Conservation (phyloP, 805 yeast species). For the Tanozyma kutaoensis region DNA sequence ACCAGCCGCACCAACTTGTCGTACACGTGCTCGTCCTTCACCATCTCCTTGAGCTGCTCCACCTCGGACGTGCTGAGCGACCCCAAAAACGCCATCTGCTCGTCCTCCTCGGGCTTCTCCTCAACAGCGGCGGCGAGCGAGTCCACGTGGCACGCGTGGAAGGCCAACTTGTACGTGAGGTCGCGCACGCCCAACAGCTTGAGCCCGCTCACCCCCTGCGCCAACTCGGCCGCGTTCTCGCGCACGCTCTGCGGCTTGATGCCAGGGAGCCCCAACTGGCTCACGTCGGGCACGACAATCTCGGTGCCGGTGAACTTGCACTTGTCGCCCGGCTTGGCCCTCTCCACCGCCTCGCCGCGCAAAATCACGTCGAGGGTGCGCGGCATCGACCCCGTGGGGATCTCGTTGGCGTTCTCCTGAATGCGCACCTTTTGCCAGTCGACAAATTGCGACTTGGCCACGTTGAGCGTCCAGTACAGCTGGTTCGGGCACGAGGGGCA, state of each 20-base stretch:
- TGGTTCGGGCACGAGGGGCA: slow-evolving; percentile 88
- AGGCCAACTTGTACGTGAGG: slow-evolving; percentile 81
- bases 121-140: slow-evolving; percentile 23
- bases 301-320: slow-evolving; percentile 90
- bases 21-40: slow-evolving; percentile 75
- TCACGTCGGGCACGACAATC: slow-evolving; percentile 87
- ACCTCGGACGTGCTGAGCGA: slow-evolving; percentile 73
- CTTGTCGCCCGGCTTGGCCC: slow-evolving; percentile 95
- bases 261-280: slow-evolving; percentile 92
- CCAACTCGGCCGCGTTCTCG: slow-evolving; percentile 61
- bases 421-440: slow-evolving; percentile 96
- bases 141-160: slow-evolving; percentile 80
- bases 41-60: slow-evolving; percentile 78
- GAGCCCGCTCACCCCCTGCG: slow-evolving; percentile 81
- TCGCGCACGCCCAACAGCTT: slow-evolving; percentile 90
- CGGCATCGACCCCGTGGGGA: slow-evolving; percentile 98
- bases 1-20: slow-evolving; percentile 74
- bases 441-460: slow-evolving; percentile 72
- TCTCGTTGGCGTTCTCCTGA: slow-evolving; percentile 92
- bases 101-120: slow-evolving; percentile 30
- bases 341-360: slow-evolving; percentile 88
- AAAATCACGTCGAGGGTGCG: slow-evolving; percentile 86
- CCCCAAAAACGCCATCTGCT: slow-evolving; percentile 70
- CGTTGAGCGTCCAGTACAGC: slow-evolving; percentile 71
- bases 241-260: slow-evolving; percentile 74